Base-by-base conservation (phyloP, 371 early-diverging fungal species). In the Actinomortierella wolfii region DNA sequence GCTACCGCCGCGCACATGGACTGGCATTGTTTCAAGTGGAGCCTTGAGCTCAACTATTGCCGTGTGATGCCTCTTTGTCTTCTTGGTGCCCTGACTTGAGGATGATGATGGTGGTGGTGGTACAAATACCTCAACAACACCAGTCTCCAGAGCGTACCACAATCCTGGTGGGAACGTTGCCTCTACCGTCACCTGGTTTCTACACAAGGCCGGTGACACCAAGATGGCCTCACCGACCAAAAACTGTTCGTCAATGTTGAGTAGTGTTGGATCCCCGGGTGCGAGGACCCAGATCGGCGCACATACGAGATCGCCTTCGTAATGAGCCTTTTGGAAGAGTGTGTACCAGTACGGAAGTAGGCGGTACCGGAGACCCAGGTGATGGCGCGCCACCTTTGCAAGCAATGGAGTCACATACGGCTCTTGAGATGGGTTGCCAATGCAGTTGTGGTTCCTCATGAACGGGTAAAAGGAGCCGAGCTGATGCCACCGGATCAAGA, bases 271-370 rank as follows among this genome's bases (percentile, higher is more conserved):
- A 24, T 68, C 69, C 2, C 11, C 39, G 2, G 69, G 63, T 51
- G 64, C 76, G 66, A 52, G 61, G 66, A 64, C 69, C 81, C 47
- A 83, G n/a, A 80, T 57, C 7, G 83, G 79, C 1, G 79, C 71
- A 76, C 80, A 80, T 3, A 80, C 80, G 57, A 70, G 75, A 41
- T 67, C 70, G 24, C 83, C 83, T 21, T 74, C 51, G 25, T 74
- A 67, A 49, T 79, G 67, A 14, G 89, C 78, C 61, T 80, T 79
- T 57, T 86, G 80, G 70, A 86, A 86, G 20, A 88, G 66, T 5
- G 89, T 87, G 57, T 90, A 91, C 67, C 78, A 82, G 61, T 83
- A 86, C 8, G 91, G 91, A 40, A 91, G 64, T 44, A 91, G 68
- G 24, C 78, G 61, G 64, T 91, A 91, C 51, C 91, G 85, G 56